Percentiles rank a stretch among this genome's conserved stretches.
Evolutionary conservation across 805 yeast species (phyloP).

Genomic region (Hermanozyma aechmeae): DNA sequence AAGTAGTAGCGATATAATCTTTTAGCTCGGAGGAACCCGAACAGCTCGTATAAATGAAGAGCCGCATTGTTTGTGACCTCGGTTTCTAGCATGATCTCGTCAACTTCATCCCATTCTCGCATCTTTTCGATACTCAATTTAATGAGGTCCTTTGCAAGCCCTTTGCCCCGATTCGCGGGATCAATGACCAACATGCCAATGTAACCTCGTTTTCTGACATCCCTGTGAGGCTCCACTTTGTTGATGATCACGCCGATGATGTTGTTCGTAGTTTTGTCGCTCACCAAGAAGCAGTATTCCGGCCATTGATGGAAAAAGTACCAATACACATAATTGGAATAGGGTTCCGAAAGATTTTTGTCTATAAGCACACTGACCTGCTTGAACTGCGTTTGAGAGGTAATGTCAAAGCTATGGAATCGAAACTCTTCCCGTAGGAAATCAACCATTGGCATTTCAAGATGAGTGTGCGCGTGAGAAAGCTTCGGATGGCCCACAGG

Average conservation of each 20-base stretch:
- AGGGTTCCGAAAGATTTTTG: constrained; percentile 82
- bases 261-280: constrained; percentile 19
- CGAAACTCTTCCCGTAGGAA: too few relatives aligned
- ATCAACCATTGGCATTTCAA: too few relatives aligned
- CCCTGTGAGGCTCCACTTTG: constrained; percentile 69
- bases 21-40: constrained; percentile 69
- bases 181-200: constrained; percentile 94
- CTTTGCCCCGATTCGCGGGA: constrained; percentile 59
- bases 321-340: constrained; percentile 86
- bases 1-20: constrained; percentile 80
- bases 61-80: constrained; percentile 78
- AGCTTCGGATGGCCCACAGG: too few relatives aligned
- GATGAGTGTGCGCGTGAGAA: too few relatives aligned
- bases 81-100: constrained; percentile 89
- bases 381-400: too few relatives aligned
- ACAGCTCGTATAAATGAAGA: constrained; percentile 54
- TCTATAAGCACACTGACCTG: constrained; percentile 52
- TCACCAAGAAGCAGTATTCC: constrained; percentile 61
- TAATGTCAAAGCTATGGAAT: too few relatives aligned
- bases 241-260: constrained; percentile 82
- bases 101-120: constrained; percentile 54
- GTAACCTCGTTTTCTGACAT: constrained; percentile 73
- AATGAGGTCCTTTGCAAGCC: constrained; percentile 74
- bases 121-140: constrained; percentile 52
- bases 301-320: constrained; percentile 92